Base-by-base conservation (phyloP, 108 stramenopile species). In the Heterococcus sp. region DNA sequence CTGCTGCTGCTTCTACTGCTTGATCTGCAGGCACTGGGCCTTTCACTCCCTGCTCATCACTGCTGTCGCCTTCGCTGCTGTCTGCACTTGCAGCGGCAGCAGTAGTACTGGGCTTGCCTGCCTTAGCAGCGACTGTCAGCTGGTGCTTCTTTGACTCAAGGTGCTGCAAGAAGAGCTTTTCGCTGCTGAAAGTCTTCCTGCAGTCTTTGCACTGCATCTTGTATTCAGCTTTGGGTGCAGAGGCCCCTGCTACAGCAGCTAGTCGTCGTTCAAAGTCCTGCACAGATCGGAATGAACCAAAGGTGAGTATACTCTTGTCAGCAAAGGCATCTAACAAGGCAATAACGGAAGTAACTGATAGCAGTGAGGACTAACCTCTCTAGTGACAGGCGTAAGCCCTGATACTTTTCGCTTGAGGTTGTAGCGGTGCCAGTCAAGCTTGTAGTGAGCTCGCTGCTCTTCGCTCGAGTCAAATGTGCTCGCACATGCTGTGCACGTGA, bases 391-490 rank as follows among this genome's bases (percentile, higher is more conserved):
- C 5, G 90, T 87, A 75, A 97, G 82, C 29, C 87, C 90, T 5
- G 92, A 92, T 65, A 94, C 92, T 63, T 94, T 91, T 63, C 96
- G 92, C 85, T 94, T 94, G 70, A 96, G 89, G 87, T 98, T 98
- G 90, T 96, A 95, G 71, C 91, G 89, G 87, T 98, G 97, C 97
- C 97, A 96, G 73, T 95, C 94, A 38, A 92, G 92, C 80, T 92
- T 93, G 91, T 88, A 88, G 87, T 88, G 88, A 0, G 80, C 35
- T 70, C 75, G 69, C 39, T 75, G 74, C 2, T 38, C 68, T 0
- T 75, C 74, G 2, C 34, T 38, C 21, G 31, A 37, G 31, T 67
- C 11, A 21, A 83, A 75, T 3, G 73, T 37, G 1, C 66, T 26
- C 2, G 74, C 73, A 2, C 81, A 82, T 27, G 81, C 81, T 2